phyloP scores from a whole-genome alignment of 139 green algal species.

The Micractinium sp. region DNA sequence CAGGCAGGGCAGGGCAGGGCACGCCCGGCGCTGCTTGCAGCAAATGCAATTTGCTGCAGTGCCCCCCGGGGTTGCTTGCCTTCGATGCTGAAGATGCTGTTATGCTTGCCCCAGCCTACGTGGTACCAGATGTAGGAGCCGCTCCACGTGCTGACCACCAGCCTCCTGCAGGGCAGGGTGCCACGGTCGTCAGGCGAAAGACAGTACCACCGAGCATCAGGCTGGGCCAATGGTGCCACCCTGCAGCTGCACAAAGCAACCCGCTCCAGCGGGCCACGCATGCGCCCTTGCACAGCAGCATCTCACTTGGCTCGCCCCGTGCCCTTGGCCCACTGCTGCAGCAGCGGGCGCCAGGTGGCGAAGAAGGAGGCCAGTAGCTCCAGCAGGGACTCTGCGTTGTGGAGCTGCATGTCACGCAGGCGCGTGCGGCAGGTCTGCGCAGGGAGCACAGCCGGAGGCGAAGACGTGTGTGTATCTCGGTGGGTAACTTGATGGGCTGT shows the following conservation, averaged over 20 bases:
- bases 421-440: background rate
- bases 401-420: background rate
- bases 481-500: too few species aligned
- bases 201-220: too few species aligned
- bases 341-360: background rate
- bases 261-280: background rate
- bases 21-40: too few species aligned
- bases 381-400: conserved; percentile 19
- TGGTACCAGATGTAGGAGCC: background rate
- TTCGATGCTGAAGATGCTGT: background rate
- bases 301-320: background rate
- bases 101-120: too few species aligned
- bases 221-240: background rate
- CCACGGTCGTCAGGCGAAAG: background rate
- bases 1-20: background rate
- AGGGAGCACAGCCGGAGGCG: background rate
- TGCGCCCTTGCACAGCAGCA: background rate
- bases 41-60: too few species aligned
- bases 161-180: background rate
- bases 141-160: background rate
- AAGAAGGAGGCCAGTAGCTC: conserved; percentile 48
- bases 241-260: background rate
- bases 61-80: too few species aligned
- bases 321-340: background rate
- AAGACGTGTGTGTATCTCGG: too few species aligned